phyloP scores from a whole-genome alignment of 108 stramenopile genomes.

The Aurantiochytrium sp. region DNA sequence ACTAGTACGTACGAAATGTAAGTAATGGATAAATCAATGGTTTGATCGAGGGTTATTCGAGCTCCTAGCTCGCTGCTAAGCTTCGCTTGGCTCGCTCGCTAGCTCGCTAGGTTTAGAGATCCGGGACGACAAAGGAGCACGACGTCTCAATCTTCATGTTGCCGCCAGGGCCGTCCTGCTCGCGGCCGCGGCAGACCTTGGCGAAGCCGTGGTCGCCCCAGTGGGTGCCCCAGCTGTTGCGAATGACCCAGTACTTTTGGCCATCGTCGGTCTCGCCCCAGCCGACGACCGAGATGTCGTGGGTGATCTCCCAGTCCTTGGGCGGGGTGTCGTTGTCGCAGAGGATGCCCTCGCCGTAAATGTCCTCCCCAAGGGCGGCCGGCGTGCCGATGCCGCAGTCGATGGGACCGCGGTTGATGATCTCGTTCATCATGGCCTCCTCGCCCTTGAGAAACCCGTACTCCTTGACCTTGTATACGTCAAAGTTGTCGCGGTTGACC shows the following conservation, averaged over 20 bases:
- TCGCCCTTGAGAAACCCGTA: neutral
- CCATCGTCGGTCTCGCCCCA: slow-evolving; percentile 35
- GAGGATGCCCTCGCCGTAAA: slow-evolving; percentile 18
- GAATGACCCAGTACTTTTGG: slow-evolving; percentile 47
- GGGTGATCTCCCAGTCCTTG: slow-evolving; percentile 26
- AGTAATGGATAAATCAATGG: too few species aligned
- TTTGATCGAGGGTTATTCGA: too few species aligned
- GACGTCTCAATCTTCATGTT: slow-evolving; percentile 12
- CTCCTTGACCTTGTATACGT: slow-evolving; percentile 18
- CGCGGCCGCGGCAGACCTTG: slow-evolving; percentile 30
- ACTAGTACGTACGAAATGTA: too few species aligned
- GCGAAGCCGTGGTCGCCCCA: slow-evolving; percentile 44
- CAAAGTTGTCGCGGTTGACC: neutral
- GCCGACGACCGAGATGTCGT: slow-evolving; percentile 39
- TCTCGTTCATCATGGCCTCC: neutral
- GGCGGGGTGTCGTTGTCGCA: slow-evolving; percentile 14
- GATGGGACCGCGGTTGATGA: neutral
- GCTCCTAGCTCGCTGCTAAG: too few species aligned
- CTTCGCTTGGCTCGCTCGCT: too few species aligned
- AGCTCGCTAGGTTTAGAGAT: neutral
- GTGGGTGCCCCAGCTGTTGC: slow-evolving; percentile 44
- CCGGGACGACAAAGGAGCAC: neutral
- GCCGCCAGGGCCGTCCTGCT: slow-evolving; percentile 16
- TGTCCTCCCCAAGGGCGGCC: neutral
- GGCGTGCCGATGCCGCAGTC: slow-evolving; percentile 24